Evolutionary conservation across 441 rosid genomes (phyloP).

Genomic region (Adansonia grandidieri): DNA sequence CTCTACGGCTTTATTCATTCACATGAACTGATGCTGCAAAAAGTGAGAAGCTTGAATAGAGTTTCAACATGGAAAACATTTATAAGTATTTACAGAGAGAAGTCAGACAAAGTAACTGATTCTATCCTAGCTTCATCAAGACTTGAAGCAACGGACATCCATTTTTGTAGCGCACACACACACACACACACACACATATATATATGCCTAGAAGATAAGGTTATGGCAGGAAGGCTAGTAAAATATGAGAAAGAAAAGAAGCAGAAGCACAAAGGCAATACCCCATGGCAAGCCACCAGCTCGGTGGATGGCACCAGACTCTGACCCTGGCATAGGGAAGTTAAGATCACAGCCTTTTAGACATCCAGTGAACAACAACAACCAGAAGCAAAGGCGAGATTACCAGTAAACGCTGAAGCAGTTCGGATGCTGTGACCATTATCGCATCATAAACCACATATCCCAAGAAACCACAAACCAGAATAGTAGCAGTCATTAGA

Average conservation of each 20-base stretch:
- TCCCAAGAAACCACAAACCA: slow-evolving; percentile 43
- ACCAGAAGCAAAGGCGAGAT: slow-evolving; percentile 57
- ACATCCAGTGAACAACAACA: slow-evolving; percentile 56
- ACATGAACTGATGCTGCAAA: background rate
- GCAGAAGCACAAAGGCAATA: slow-evolving; percentile 47
- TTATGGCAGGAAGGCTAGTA: slow-evolving; percentile 49
- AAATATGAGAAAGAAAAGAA: slow-evolving; percentile 52
- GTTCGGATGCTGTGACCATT: slow-evolving; percentile 56
- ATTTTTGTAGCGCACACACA: too few relatives aligned
- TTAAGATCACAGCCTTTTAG: slow-evolving; percentile 41
- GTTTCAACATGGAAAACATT: background rate
- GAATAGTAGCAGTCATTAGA: slow-evolving; percentile 35
- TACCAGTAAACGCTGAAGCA: slow-evolving; percentile 47
- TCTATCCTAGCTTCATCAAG: background rate
- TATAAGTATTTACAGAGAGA: background rate
- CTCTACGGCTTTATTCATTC: background rate
- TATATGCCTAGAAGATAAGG: slow-evolving; percentile 35
- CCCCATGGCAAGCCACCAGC: slow-evolving; percentile 73
- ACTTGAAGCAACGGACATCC: background rate
- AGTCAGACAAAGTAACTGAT: background rate
- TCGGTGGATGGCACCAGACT: slow-evolving; percentile 58
- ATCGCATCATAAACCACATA: slow-evolving; percentile 54
- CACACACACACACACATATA: too few relatives aligned
- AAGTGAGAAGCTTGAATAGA: background rate
- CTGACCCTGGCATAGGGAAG: slow-evolving; percentile 55